Conservation (phyloP, 2,329 filamentous ascomycete species). For the Ophiobolus disseminans region DNA sequence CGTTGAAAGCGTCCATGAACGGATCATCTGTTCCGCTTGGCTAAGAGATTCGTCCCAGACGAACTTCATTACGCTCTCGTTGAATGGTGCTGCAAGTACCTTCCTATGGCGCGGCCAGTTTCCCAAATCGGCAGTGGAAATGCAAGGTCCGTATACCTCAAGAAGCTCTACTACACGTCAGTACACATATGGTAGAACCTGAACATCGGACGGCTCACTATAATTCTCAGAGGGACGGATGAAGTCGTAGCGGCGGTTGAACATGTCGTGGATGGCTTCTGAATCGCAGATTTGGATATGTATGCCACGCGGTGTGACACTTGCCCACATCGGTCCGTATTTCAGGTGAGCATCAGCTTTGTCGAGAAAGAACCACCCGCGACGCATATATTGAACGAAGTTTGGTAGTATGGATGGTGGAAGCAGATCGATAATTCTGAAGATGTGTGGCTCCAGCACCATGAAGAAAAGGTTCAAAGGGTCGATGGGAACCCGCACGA, state of each 20-base stretch:
- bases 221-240: constrained; percentile 17
- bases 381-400: constrained; percentile 15
- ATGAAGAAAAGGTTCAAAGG: constrained; percentile 18
- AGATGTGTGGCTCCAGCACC: constrained; percentile 19
- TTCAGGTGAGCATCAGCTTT: constrained; percentile 19
- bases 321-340: constrained; percentile 19
- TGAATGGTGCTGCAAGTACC: constrained; percentile 51
- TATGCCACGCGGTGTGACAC: constrained; percentile 17
- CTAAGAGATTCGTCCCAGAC: constrained; percentile 64
- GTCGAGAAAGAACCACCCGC: constrained; percentile 26
- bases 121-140: constrained; percentile 21
- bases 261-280: constrained; percentile 18
- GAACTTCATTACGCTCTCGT: constrained; percentile 50
- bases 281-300: constrained; percentile 18
- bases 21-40: constrained; percentile 56
- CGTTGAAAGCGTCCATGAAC: constrained; percentile 23
- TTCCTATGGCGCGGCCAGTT: constrained; percentile 54
- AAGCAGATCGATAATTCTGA: constrained; percentile 9
- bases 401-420: constrained; percentile 3
- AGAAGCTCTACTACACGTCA: constrained; percentile 10
- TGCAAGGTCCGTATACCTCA: constrained; percentile 18
- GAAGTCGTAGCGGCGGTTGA: constrained; percentile 16
- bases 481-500: constrained; percentile 17
- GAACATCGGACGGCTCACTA: constrained; percentile 6
- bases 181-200: not conserved